phyloP scores from a whole-genome alignment of 2,329 filamentous ascomycete species.

The Xylariales sp. region DNA sequence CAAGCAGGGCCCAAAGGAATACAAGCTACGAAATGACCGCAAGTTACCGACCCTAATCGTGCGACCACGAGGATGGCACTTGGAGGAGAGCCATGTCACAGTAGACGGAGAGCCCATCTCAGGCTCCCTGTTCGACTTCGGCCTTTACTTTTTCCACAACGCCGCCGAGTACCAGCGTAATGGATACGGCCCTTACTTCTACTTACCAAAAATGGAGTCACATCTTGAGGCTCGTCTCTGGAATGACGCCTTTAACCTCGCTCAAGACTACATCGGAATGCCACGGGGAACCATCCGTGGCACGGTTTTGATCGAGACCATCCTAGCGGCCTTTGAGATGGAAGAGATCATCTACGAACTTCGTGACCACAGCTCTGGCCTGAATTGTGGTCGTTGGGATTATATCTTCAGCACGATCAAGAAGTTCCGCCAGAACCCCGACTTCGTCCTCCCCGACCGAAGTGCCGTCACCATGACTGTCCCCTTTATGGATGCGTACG shows the following conservation, averaged over 20 bases:
- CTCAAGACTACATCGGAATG: constrained; percentile 92
- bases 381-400: constrained; percentile 99
- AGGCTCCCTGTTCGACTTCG: constrained; percentile 93
- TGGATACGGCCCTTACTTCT: constrained; percentile 94
- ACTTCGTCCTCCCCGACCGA: constrained; percentile 93
- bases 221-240: constrained; percentile 96
- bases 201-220: constrained; percentile 97
- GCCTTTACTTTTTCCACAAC: constrained; percentile 99
- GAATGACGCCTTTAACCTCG: constrained; percentile 98
- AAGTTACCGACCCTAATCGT: constrained; percentile 89
- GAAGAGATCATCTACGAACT: constrained; percentile 99
- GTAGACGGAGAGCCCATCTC: constrained; percentile 96
- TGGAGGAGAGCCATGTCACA: constrained; percentile 98
- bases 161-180: constrained; percentile 86
- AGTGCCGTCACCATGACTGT: constrained; percentile 95
- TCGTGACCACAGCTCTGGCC: constrained; percentile 91
- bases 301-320: constrained; percentile 97
- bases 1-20: constrained; percentile 94
- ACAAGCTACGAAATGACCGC: constrained; percentile 94
- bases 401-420: constrained; percentile 99
- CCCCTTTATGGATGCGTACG: constrained; percentile 97
- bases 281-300: constrained; percentile 90
- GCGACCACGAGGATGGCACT: constrained; percentile 95
- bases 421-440: constrained; percentile 95
- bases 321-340: constrained; percentile 98